phyloP scores from a whole-genome alignment of 176 grass and related monocot species.

The Zoysia japonica region DNA sequence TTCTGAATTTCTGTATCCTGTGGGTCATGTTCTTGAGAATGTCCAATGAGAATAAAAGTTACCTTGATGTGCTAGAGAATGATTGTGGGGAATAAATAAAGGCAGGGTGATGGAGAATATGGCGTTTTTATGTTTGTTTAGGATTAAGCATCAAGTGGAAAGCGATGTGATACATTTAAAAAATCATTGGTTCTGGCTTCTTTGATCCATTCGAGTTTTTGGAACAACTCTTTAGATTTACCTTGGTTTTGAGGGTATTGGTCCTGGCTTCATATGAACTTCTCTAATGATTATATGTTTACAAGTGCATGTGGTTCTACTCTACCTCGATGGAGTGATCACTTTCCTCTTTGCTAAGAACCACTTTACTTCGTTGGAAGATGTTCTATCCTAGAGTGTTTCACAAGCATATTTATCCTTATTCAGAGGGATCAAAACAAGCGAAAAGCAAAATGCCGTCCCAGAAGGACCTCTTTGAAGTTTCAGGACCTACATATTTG shows the following conservation, averaged over 20 bases:
- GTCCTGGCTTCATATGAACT: not conserved
- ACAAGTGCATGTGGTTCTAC: not conserved
- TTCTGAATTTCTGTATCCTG: not conserved
- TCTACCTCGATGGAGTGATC: conserved; percentile 2
- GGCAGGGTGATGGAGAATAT: not conserved
- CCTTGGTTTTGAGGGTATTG: not conserved
- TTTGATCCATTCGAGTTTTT: not conserved
- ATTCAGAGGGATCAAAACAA: conserved; percentile 30
- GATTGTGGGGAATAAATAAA: not conserved
- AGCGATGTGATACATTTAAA: not conserved
- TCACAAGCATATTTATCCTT: not conserved
- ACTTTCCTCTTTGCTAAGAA: not conserved
- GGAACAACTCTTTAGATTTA: conserved; percentile 15
- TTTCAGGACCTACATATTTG: conserved; percentile 59
- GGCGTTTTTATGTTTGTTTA: not conserved
- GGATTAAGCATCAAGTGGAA: not conserved
- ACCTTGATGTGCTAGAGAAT: not conserved
- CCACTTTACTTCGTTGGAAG: not conserved
- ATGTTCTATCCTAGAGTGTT: not conserved
- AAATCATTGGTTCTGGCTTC: not conserved
- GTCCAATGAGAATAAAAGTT: not conserved
- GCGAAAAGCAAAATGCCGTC: conserved; percentile 40
- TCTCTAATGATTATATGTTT: not conserved
- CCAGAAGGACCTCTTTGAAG: conserved; percentile 56
- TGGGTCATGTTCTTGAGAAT: conserved; percentile 1